Conservation (phyloP, 495 filamentous ascomycete genomes). For the Podospora appendiculata region DNA sequence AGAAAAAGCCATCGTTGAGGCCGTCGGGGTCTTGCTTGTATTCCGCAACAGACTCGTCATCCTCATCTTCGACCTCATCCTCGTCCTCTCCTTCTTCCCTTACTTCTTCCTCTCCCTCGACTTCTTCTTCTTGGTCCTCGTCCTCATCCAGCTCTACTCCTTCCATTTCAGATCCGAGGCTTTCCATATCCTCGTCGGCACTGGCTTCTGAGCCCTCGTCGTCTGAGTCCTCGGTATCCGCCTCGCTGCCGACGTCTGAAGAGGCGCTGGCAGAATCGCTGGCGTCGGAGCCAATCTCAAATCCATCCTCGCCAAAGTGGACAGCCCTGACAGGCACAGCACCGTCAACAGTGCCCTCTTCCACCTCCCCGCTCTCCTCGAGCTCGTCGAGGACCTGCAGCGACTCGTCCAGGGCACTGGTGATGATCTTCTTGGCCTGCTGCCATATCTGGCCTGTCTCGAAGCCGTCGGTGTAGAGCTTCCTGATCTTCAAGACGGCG, state of each 20-base stretch:
- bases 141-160: constrained; percentile 15
- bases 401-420: constrained; percentile 34
- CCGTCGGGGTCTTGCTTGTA: constrained; percentile 45
- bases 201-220: constrained; percentile 33
- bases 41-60: constrained; percentile 30
- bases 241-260: constrained; percentile 20
- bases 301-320: constrained; percentile 39
- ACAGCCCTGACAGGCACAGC: constrained; percentile 15
- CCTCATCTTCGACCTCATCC: constrained; percentile 21
- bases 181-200: constrained; percentile 33
- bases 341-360: constrained; percentile 4
- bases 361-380: constrained; percentile 28
- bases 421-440: constrained; percentile 75
- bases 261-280: constrained; percentile 18
- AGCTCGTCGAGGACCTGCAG: constrained; percentile 42
- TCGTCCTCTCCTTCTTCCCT: constrained; percentile 21
- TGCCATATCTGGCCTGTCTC: constrained; percentile 88
- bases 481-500: constrained; percentile 58
- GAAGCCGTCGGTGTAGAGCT: constrained; percentile 82
- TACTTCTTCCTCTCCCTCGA: constrained; percentile 16
- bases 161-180: constrained; percentile 14
- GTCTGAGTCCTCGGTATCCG: constrained; percentile 28
- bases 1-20: constrained; percentile 96
- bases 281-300: constrained; percentile 35
- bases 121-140: constrained; percentile 16